A percentile compares a stretch with the other conserved stretches of the same genome.
These are phyloP conservation scores for Beauveria caledonica DNA, from an alignment of 2,329 filamentous ascomycete species.

Conservation along the genomic window DNA sequence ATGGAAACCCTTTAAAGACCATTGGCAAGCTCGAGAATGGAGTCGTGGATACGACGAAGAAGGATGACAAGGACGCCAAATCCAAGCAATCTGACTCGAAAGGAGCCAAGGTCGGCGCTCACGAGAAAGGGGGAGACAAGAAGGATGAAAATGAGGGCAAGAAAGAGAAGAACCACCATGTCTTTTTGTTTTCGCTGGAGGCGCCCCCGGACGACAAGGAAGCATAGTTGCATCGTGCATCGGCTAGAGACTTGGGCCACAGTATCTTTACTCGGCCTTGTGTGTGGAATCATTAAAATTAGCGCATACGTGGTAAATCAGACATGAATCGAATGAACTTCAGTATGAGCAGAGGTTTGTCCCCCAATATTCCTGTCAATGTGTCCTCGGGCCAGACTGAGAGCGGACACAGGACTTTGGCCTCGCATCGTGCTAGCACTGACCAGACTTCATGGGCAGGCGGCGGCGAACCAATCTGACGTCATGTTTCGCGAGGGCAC, in stretches of 20 bases:
- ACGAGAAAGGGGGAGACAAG: constrained; percentile 15
- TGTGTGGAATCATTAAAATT: neutral
- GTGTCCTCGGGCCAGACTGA: neutral
- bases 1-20: constrained; percentile 38
- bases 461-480: too few species aligned
- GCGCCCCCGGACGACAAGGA: constrained; percentile 14
- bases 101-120: neutral
- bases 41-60: constrained; percentile 27
- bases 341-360: neutral
- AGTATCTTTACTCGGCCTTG: too few species aligned
- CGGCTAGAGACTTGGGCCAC: too few species aligned
- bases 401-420: neutral
- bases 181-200: constrained; percentile 29
- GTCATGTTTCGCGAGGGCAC: too few species aligned
- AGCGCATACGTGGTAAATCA: neutral
- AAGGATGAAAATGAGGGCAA: constrained; percentile 8
- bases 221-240: neutral
- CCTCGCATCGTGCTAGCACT: too few species aligned
- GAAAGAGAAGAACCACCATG: constrained; percentile 19
- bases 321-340: neutral
- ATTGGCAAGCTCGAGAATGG: constrained; percentile 30
- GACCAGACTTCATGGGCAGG: too few species aligned
- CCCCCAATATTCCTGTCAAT: neutral
- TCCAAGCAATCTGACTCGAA: constrained; percentile 3
- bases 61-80: constrained; percentile 17